These are phyloP conservation scores for Botrytis cinerea DNA, from an alignment of 2,329 filamentous ascomycete genomes.

Conservation along the genomic window DNA sequence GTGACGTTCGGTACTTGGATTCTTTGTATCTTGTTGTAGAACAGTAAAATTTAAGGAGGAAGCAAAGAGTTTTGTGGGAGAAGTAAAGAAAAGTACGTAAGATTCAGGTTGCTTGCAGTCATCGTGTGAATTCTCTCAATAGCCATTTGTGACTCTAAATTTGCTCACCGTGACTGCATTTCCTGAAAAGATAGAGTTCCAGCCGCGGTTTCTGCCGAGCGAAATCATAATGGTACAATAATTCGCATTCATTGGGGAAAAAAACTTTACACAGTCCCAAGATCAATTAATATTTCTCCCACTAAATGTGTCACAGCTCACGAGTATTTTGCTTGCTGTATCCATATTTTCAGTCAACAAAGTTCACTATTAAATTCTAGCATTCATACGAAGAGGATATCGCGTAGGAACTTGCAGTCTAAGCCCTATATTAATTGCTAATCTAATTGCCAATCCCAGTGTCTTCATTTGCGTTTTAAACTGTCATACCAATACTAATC, in stretches of 20 bases:
- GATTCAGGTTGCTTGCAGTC: neutral
- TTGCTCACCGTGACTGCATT: neutral
- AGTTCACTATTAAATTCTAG: too few relatives aligned
- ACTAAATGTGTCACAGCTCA: too few relatives aligned
- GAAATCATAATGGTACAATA: neutral
- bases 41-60: neutral
- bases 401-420: neutral
- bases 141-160: neutral
- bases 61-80: neutral
- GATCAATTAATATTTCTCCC: too few relatives aligned
- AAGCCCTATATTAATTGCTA: neutral
- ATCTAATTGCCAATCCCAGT: too few relatives aligned
- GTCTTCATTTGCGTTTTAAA: neutral
- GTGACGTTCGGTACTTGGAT: neutral
- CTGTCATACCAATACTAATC: fast-evolving
- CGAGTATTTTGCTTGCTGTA: too few relatives aligned
- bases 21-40: neutral
- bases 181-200: neutral
- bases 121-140: neutral
- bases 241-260: neutral
- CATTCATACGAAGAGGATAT: neutral
- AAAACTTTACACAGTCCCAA: neutral
- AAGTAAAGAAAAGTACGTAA: neutral
- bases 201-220: neutral
- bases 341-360: too few relatives aligned